Conservation (phyloP, 2,329 filamentous ascomycete genomes). For the Sporothrix euskadiensis region DNA sequence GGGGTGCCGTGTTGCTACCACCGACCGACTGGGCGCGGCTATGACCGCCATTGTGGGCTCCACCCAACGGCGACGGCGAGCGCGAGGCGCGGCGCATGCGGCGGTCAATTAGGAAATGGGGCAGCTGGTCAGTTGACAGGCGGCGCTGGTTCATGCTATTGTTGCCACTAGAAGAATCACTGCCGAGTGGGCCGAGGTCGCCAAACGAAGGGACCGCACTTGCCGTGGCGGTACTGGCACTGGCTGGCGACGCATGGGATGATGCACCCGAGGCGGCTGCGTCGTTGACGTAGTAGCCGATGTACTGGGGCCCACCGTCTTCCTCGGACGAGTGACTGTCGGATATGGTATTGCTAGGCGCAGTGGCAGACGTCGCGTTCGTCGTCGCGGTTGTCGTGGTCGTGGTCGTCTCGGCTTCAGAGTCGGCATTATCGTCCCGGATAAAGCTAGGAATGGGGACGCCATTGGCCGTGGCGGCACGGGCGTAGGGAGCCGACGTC, state of each 20-base stretch:
- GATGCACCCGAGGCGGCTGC: conserved; percentile 31
- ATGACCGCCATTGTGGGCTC: conserved; percentile 40
- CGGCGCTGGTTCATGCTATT: conserved; percentile 42
- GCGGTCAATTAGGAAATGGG: conserved; percentile 55
- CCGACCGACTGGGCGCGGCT: conserved; percentile 48
- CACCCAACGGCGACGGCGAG: conserved; percentile 55
- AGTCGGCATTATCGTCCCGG: conserved; percentile 52
- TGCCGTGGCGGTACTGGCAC: conserved; percentile 35
- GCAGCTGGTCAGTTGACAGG: conserved; percentile 55
- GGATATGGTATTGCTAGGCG: conserved; percentile 41
- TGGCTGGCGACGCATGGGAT: conserved; percentile 28
- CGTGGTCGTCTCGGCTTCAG: conserved; percentile 44
- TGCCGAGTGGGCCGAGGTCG: conserved; percentile 43
- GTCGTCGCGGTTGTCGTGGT: not conserved
- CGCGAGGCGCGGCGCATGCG: conserved; percentile 56
- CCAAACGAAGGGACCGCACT: conserved; percentile 50
- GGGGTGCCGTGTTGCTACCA: conserved; percentile 44
- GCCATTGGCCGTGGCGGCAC: conserved; percentile 49
- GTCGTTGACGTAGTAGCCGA: conserved; percentile 44
- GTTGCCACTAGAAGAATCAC: not conserved
- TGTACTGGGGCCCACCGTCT: conserved; percentile 43
- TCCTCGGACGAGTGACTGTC: conserved; percentile 51
- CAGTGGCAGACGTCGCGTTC: conserved; percentile 38
- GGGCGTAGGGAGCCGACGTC: conserved; percentile 38
- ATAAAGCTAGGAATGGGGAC: conserved; percentile 57